These are phyloP conservation scores for Podosphaera aphanis DNA, from an alignment of 2,329 filamentous ascomycete genomes.

Conservation along the genomic window DNA sequence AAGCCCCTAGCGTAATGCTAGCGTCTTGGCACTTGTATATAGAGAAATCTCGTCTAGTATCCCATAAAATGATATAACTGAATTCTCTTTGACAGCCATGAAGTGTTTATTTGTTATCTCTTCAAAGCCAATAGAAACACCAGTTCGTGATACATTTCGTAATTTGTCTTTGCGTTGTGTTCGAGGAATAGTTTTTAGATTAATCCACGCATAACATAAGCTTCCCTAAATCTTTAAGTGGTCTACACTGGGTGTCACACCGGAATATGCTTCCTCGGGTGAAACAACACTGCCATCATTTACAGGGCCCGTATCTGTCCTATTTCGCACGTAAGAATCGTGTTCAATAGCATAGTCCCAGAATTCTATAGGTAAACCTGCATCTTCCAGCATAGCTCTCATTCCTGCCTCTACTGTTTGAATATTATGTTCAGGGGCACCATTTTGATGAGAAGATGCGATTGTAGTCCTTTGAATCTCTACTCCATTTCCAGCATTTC, in stretches of 20 bases:
- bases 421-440: background rate
- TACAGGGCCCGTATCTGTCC: background rate
- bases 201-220: background rate
- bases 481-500: background rate
- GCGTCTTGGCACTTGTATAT: no score
- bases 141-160: background rate
- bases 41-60: no score
- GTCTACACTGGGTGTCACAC: background rate
- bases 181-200: background rate
- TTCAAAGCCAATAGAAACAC: no score
- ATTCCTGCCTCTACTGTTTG: background rate
- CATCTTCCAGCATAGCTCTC: conserved; percentile 1
- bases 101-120: no score
- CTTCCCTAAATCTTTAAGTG: background rate
- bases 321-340: background rate
- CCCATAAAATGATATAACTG: no score
- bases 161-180: background rate
- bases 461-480: background rate
- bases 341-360: conserved; percentile 1
- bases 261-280: background rate
- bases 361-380: conserved; percentile 1
- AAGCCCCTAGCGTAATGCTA: no score
- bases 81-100: no score
- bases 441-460: background rate
- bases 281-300: background rate